These are phyloP conservation scores for Exophiala aquamarina DNA, from an alignment of 2,329 filamentous ascomycete genomes.

Conservation along the genomic window DNA sequence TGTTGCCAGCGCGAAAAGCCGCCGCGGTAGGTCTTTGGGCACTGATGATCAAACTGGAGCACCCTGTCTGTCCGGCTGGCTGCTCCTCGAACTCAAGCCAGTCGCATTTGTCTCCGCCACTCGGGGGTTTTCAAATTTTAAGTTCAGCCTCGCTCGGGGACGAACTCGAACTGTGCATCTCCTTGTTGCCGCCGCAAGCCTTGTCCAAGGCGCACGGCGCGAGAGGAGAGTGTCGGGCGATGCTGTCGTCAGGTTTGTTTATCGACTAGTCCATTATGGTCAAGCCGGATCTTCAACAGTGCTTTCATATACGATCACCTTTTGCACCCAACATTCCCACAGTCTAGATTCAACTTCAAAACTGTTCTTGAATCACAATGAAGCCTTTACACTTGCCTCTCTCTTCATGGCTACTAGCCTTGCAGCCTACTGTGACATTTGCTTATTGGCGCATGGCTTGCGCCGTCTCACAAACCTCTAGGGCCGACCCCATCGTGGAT, in stretches of 20 bases:
- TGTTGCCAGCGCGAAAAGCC: too few relatives aligned
- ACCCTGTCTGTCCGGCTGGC: too few relatives aligned
- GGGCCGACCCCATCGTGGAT: slow-evolving; percentile 68
- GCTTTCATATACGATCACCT: neutral
- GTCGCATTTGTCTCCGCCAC: too few relatives aligned
- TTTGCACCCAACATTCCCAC: neutral
- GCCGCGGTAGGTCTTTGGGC: too few relatives aligned
- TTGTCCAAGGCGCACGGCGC: neutral
- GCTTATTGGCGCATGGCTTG: slow-evolving; percentile 93
- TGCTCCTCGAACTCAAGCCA: too few relatives aligned
- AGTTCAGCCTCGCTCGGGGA: slow-evolving; percentile 11
- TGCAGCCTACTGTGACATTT: slow-evolving; percentile 12
- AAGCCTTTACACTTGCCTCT: slow-evolving; percentile 6
- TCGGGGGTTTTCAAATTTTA: neutral
- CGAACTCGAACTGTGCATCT: slow-evolving; percentile 1
- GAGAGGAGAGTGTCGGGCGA: too few relatives aligned
- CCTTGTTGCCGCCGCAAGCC: neutral
- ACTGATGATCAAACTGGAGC: too few relatives aligned
- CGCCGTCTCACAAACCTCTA: slow-evolving; percentile 62
- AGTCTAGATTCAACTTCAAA: neutral
- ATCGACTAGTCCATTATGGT: too few relatives aligned
- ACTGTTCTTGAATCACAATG: slow-evolving; percentile 8
- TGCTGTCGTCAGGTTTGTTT: too few relatives aligned
- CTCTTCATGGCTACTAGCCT: slow-evolving; percentile 10
- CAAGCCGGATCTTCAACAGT: neutral